Evolutionary conservation across 108 stramenopile species (phyloP).

Genomic region (Craspedostauros australis): DNA sequence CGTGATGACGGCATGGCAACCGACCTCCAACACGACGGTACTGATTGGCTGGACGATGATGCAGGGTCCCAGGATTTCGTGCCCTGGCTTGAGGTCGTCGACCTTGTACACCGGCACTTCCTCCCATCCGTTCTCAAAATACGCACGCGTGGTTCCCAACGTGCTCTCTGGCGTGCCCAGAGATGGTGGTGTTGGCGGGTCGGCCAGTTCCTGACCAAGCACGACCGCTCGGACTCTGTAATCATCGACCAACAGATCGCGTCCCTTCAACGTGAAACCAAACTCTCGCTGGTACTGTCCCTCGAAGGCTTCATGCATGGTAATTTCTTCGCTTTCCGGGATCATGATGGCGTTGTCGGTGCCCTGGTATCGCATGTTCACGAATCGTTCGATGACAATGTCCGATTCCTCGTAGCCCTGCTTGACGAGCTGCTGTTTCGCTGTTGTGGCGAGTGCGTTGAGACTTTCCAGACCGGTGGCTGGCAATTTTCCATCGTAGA

Average conservation of each 20-base stretch:
- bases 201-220: slow-evolving; percentile 46
- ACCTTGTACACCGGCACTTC: slow-evolving; percentile 85
- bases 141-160: slow-evolving; percentile 61
- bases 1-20: slow-evolving; percentile 80
- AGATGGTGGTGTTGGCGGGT: slow-evolving; percentile 28
- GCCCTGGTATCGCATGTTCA: slow-evolving; percentile 93
- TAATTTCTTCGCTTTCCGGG: slow-evolving; percentile 12
- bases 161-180: slow-evolving; percentile 40
- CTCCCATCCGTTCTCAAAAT: slow-evolving; percentile 91
- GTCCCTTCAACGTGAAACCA: slow-evolving; percentile 84
- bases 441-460: slow-evolving; percentile 47
- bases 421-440: slow-evolving; percentile 44
- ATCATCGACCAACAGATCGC: slow-evolving; percentile 91
- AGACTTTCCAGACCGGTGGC: slow-evolving; percentile 52
- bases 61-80: slow-evolving; percentile 80
- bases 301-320: slow-evolving; percentile 58
- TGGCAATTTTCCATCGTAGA: slow-evolving; percentile 32
- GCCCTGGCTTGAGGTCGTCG: slow-evolving; percentile 73
- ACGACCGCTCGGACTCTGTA: slow-evolving; percentile 92
- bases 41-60: slow-evolving; percentile 93
- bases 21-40: slow-evolving; percentile 93
- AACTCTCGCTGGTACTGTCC: slow-evolving; percentile 85
- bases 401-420: slow-evolving; percentile 75
- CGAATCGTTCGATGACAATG: slow-evolving; percentile 64
- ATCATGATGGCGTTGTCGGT: slow-evolving; percentile 97